Percentiles rank a stretch among this genome's conserved stretches.
Evolutionary conservation across 805 yeast genomes (phyloP).

Genomic region (Nematodospora valgi): DNA sequence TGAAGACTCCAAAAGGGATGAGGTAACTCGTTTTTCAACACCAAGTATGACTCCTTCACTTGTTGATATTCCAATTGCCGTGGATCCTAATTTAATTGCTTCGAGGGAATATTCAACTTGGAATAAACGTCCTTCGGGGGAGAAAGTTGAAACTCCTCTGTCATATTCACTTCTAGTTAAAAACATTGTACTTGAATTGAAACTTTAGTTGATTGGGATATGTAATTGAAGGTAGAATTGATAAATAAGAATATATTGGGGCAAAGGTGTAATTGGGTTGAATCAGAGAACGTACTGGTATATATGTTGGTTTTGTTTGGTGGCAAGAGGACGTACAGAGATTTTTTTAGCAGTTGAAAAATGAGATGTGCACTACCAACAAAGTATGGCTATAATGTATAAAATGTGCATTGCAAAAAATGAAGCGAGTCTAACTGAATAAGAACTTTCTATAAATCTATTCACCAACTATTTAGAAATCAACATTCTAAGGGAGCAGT

Average conservation of each 20-base stretch:
- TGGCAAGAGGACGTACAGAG: no score
- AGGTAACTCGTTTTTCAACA: slow-evolving; percentile 95
- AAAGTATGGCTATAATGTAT: no score
- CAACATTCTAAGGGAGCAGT: no score
- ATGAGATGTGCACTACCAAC: no score
- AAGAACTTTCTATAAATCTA: no score
- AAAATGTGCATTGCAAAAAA: no score
- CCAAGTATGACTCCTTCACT: slow-evolving; percentile 94
- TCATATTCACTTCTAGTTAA: slow-evolving; percentile 99
- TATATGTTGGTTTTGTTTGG: background rate
- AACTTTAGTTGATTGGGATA: slow-evolving; percentile 2
- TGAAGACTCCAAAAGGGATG: slow-evolving; percentile 83
- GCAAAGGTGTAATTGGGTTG: background rate
- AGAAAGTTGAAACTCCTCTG: slow-evolving; percentile 97
- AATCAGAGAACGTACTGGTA: background rate
- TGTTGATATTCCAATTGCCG: slow-evolving; percentile 96
- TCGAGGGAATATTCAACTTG: slow-evolving; percentile 98
- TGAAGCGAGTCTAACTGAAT: no score
- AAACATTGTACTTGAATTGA: slow-evolving; percentile 56
- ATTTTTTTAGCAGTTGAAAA: no score
- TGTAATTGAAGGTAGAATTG: background rate
- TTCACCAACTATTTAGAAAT: no score
- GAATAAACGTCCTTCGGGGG: slow-evolving; percentile 97
- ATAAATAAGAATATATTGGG: background rate
- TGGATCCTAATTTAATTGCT: slow-evolving; percentile 95